Evolutionary conservation across 768 basidiomycete species (phyloP).

Genomic region (Tylopilus plumbeoviolaceoides): DNA sequence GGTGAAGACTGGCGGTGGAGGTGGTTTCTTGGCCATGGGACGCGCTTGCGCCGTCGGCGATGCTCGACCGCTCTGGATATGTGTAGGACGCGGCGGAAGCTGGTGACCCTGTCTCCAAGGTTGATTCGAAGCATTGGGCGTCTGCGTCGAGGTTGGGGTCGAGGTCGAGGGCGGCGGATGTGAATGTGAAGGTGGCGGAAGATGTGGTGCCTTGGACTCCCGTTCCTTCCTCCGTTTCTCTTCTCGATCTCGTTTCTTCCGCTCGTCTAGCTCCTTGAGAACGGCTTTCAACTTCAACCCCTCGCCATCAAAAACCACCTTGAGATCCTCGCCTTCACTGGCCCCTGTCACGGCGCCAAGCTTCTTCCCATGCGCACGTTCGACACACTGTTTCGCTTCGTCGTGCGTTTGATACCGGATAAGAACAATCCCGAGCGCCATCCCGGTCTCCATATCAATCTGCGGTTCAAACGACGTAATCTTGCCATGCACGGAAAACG

Average conservation of each 20-base stretch:
- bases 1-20: slow-evolving; percentile 17
- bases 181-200: slow-evolving; percentile 4
- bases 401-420: slow-evolving; percentile 63
- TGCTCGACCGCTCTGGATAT: slow-evolving; percentile 24
- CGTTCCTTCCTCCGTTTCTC: slow-evolving; percentile 44
- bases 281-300: slow-evolving; percentile 60
- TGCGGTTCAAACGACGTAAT: slow-evolving; percentile 70
- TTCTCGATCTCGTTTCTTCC: slow-evolving; percentile 43
- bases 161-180: slow-evolving; percentile 17
- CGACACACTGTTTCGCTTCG: slow-evolving; percentile 65
- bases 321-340: slow-evolving; percentile 56
- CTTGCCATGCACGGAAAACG: slow-evolving; percentile 60
- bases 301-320: slow-evolving; percentile 78
- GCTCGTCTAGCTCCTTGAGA: slow-evolving; percentile 57
- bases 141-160: slow-evolving; percentile 28
- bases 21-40: slow-evolving; percentile 27
- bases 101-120: slow-evolving; percentile 25
- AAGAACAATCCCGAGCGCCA: slow-evolving; percentile 75
- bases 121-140: slow-evolving; percentile 18
- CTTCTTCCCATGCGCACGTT: slow-evolving; percentile 61
- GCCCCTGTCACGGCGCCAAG: slow-evolving; percentile 44
- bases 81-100: slow-evolving; percentile 27
- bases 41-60: slow-evolving; percentile 26
- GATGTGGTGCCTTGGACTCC: slow-evolving; percentile 20
- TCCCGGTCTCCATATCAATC: slow-evolving; percentile 76